Base-by-base conservation (phyloP, 2,329 filamentous ascomycete genomes). In the Verticillium zaregamsianum region DNA sequence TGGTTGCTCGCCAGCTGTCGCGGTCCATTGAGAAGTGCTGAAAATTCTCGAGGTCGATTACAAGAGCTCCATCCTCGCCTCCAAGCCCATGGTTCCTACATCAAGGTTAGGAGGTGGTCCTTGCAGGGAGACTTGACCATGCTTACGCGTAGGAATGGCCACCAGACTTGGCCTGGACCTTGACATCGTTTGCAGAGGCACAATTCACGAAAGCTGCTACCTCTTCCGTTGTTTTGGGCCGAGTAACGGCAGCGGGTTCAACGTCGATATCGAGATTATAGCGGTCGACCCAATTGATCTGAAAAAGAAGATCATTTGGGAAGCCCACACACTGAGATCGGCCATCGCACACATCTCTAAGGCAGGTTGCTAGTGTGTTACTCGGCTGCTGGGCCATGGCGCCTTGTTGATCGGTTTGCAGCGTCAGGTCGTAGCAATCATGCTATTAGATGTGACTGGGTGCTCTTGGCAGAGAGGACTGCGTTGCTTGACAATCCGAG, bases 71-170 rank as follows among this genome's bases (percentile, higher is more conserved):
- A 60, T 82, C 76, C 12, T 75, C 72, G 8, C 83, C 84, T 1
- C 83, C 83, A 0, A 84, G 66, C 11, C 81, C 78, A 70, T 52
- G 49, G n/a, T 59, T 59, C n/a, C 58, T 58, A 25, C 11, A 31
- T 33, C 25, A 32, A 7, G 15, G 28, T 55, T 25, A 55, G 28
- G 14, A 12, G n/a, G 5, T 17, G 6, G 14, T 54, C 3, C 31
- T 12, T 23, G 15, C 4, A 33, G 23, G 15, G 8, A 15, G 28
- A n/a, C 1, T 32, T 15, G 11, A 17, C 12, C 31, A 9, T 35
- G 63, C 79, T 67, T 70, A 83, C 82, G 77, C 86, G 65, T 87
- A 90, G 0, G 85, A 89, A 67, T 90, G 87, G 0, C 87, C 87
- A 4, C 87, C 87, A 2, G 85, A 86, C 65, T 80, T 84, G 25